phyloP scores from a whole-genome alignment of 257 asterid species.

The Euphrasia confusa region DNA sequence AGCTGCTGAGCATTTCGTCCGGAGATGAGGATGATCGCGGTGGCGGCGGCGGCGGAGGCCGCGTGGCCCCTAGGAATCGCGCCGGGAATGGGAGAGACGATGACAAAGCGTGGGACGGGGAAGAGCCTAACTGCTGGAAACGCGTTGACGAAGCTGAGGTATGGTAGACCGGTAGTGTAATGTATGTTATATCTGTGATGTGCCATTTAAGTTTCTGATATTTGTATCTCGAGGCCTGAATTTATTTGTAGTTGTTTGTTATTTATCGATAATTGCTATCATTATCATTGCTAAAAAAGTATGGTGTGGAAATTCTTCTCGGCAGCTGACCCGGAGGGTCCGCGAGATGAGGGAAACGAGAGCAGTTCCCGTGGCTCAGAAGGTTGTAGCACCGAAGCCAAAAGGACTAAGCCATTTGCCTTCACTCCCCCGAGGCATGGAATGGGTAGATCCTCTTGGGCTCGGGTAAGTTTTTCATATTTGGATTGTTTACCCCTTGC shows the following conservation, averaged over 20 bases:
- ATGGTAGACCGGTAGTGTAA: background rate
- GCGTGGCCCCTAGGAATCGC: slow-evolving; percentile 44
- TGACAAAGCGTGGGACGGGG: slow-evolving; percentile 30
- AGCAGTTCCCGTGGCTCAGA: slow-evolving; percentile 55
- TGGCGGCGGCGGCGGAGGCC: background rate
- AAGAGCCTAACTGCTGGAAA: slow-evolving; percentile 64
- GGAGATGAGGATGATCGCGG: slow-evolving; percentile 89
- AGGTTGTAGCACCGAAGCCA: slow-evolving; percentile 49
- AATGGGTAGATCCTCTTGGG: slow-evolving; percentile 96
- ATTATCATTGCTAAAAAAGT: slow-evolving; percentile 1
- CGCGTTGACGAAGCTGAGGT: slow-evolving; percentile 92
- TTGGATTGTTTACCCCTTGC: slow-evolving; percentile 12
- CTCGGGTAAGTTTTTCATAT: slow-evolving; percentile 56
- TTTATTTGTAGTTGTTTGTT: slow-evolving; percentile 15
- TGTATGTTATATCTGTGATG: background rate
- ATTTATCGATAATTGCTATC: slow-evolving; percentile 1
- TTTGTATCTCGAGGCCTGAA: background rate
- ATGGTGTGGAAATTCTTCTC: slow-evolving; percentile 25
- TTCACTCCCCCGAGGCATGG: slow-evolving; percentile 98
- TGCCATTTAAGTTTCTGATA: background rate
- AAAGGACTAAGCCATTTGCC: slow-evolving; percentile 64
- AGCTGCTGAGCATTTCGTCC: slow-evolving; percentile 92
- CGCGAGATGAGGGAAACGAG: slow-evolving; percentile 95
- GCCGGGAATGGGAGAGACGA: slow-evolving; percentile 53
- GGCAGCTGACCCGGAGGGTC: slow-evolving; percentile 79